Evolutionary conservation across 169 alveolate species (phyloP).

Genomic region (Eimeria falciformis): DNA sequence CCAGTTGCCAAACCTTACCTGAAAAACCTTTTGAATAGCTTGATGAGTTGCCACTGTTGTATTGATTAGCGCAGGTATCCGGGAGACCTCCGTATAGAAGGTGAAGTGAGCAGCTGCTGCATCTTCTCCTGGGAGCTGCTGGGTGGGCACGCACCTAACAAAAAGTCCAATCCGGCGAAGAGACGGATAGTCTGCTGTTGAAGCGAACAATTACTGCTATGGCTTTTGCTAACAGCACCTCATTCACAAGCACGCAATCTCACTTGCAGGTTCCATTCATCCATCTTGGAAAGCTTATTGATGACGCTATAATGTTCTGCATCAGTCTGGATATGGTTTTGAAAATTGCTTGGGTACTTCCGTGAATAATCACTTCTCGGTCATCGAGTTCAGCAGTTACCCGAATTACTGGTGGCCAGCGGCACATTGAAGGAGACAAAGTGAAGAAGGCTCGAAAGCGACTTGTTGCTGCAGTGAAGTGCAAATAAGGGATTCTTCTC

Average conservation of each 20-base stretch:
- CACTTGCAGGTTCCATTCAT: constrained; percentile 90
- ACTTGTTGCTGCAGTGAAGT: constrained; percentile 84
- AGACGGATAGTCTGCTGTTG: neutral
- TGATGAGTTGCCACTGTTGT: constrained; percentile 82
- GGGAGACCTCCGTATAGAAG: constrained; percentile 82
- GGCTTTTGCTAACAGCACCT: neutral
- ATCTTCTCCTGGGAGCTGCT: constrained; percentile 81
- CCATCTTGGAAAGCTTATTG: constrained; percentile 92
- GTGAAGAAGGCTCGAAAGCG: constrained; percentile 82
- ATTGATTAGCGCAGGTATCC: constrained; percentile 82
- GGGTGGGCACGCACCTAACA: constrained; percentile 78
- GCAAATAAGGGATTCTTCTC: no score
- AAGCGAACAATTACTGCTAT: no score
- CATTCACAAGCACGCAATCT: no score
- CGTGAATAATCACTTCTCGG: constrained; percentile 90
- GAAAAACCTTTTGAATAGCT: constrained; percentile 82
- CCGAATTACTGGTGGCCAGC: constrained; percentile 81
- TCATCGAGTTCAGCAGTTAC: constrained; percentile 85
- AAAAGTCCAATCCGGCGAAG: neutral
- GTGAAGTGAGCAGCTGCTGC: constrained; percentile 78
- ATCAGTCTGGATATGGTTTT: constrained; percentile 90
- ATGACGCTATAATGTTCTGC: constrained; percentile 88
- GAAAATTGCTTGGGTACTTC: constrained; percentile 89
- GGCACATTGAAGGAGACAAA: constrained; percentile 65
- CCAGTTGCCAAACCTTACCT: constrained; percentile 11